These are phyloP conservation scores for Nicotiana sylvestris DNA, from an alignment of 257 asterid genomes.

Conservation along the genomic window DNA sequence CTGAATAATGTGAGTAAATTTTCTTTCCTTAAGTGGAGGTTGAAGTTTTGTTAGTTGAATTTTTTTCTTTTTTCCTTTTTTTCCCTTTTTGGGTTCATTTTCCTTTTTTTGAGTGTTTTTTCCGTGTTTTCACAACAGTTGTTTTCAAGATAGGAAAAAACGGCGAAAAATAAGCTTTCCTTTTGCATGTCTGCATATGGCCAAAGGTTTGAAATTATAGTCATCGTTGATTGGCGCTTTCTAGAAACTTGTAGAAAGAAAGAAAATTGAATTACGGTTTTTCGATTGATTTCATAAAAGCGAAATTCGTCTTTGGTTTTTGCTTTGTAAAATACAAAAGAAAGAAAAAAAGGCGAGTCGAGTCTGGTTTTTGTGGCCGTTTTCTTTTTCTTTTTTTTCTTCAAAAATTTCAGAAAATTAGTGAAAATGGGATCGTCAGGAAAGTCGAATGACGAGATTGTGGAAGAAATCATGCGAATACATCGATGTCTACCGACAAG, in stretches of 20 bases:
- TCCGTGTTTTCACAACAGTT: not conserved
- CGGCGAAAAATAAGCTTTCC: conserved; percentile 11
- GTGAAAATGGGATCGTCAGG: conserved; percentile 36
- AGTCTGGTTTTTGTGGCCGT: conserved; percentile 4
- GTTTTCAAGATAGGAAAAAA: not conserved
- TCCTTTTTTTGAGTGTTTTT: not conserved
- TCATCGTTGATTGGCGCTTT: conserved; percentile 12
- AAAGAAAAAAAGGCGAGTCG: not conserved
- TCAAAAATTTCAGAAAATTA: not conserved
- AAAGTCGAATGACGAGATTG: conserved; percentile 56
- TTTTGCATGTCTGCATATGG: not conserved
- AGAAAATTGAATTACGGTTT: conserved; percentile 1
- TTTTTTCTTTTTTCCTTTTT: not conserved
- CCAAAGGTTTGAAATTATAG: conserved; percentile 1
- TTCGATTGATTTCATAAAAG: not conserved
- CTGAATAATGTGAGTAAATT: not conserved
- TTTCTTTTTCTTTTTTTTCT: not conserved
- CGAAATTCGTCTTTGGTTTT: conserved; percentile 11
- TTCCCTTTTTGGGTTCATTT: not conserved
- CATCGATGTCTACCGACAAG: conserved; percentile 71
- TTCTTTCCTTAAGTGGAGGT: not conserved
- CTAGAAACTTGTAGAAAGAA: conserved; percentile 8
- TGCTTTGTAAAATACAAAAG: not conserved
- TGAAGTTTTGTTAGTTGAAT: conserved; percentile 10
- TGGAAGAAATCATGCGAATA: conserved; percentile 67